Evolutionary conservation across 1,284 basidiomycete genomes (phyloP).

Genomic region (Ustilago bromivora): DNA sequence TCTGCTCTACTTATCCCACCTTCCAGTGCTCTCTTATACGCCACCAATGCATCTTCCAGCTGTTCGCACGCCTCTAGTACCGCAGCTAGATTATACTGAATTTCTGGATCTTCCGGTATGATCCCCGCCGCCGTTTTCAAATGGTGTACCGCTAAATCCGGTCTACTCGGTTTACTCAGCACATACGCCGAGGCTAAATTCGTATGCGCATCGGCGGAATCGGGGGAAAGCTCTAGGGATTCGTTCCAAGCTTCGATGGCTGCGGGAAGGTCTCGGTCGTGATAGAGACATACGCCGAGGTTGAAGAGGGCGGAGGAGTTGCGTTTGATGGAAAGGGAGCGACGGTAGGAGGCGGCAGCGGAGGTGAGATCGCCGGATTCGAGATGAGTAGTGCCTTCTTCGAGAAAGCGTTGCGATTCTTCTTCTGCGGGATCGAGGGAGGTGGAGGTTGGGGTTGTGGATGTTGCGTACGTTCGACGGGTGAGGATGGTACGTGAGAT

Average conservation of each 20-base stretch:
- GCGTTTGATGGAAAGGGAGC: slow-evolving; percentile 83
- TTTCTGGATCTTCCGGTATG: slow-evolving; percentile 91
- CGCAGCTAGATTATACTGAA: slow-evolving; percentile 91
- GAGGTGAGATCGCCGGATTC: slow-evolving; percentile 88
- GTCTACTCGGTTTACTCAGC: slow-evolving; percentile 83
- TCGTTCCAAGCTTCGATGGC: slow-evolving; percentile 62
- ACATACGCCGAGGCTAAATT: slow-evolving; percentile 95
- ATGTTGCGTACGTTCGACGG: slow-evolving; percentile 78
- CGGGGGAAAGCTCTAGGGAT: slow-evolving; percentile 77
- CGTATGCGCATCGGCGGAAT: slow-evolving; percentile 89
- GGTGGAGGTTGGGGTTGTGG: slow-evolving; percentile 82
- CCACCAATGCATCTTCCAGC: slow-evolving; percentile 81
- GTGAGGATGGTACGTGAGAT: background rate
- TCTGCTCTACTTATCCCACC: slow-evolving; percentile 80
- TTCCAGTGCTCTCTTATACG: slow-evolving; percentile 83
- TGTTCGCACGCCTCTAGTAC: slow-evolving; percentile 88
- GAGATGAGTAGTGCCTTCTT: slow-evolving; percentile 85
- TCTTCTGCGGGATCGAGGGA: slow-evolving; percentile 84
- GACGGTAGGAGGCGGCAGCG: slow-evolving; percentile 82
- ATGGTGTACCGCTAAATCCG: slow-evolving; percentile 85
- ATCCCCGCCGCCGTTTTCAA: slow-evolving; percentile 84
- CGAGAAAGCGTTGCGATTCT: slow-evolving; percentile 84
- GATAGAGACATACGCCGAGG: slow-evolving; percentile 87
- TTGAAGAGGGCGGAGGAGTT: slow-evolving; percentile 87
- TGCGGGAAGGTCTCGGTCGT: slow-evolving; percentile 75